These are phyloP conservation scores for Leishmania guyanensis DNA, from an alignment of 208 protist species.

Conservation along the genomic window DNA sequence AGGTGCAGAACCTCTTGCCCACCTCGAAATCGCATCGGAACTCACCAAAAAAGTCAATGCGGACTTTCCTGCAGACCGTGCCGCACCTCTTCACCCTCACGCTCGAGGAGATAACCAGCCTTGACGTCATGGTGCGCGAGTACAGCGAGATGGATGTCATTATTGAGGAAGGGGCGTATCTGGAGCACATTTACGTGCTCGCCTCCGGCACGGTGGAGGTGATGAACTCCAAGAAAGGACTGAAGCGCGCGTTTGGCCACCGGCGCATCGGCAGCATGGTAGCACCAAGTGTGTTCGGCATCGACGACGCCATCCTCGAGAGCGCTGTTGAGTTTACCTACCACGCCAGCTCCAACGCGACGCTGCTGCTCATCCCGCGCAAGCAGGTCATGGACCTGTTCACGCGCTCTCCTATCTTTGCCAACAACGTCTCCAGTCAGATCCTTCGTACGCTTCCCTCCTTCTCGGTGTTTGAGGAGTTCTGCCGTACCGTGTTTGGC, in stretches of 20 bases:
- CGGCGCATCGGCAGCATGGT: constrained; percentile 77
- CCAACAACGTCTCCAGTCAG: constrained; percentile 73
- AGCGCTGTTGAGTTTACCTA: constrained; percentile 79
- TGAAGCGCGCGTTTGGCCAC: constrained; percentile 69
- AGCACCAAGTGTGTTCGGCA: constrained; percentile 75
- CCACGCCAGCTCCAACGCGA: constrained; percentile 68
- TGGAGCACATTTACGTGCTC: constrained; percentile 82
- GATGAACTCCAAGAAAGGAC: constrained; percentile 80
- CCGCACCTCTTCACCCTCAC: constrained; percentile 76
- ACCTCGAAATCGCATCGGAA: neutral
- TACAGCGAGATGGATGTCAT: constrained; percentile 86
- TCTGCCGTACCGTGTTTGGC: constrained; percentile 74
- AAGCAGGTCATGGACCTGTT: constrained; percentile 70
- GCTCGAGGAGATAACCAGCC: constrained; percentile 47
- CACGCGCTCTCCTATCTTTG: constrained; percentile 69
- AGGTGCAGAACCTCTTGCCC: constrained; percentile 21
- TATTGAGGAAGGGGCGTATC: constrained; percentile 62
- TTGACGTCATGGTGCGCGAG: constrained; percentile 80
- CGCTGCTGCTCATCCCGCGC: constrained; percentile 72
- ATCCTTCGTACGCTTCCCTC: constrained; percentile 72
- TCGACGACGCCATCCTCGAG: constrained; percentile 81
- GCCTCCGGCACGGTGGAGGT: constrained; percentile 83
- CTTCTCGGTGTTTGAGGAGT: constrained; percentile 76
- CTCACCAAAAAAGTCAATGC: constrained; percentile 42
- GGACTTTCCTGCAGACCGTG: constrained; percentile 74